These are phyloP conservation scores for Colletotrichum sp. DNA, from an alignment of 2,329 filamentous ascomycete genomes.

Conservation along the genomic window DNA sequence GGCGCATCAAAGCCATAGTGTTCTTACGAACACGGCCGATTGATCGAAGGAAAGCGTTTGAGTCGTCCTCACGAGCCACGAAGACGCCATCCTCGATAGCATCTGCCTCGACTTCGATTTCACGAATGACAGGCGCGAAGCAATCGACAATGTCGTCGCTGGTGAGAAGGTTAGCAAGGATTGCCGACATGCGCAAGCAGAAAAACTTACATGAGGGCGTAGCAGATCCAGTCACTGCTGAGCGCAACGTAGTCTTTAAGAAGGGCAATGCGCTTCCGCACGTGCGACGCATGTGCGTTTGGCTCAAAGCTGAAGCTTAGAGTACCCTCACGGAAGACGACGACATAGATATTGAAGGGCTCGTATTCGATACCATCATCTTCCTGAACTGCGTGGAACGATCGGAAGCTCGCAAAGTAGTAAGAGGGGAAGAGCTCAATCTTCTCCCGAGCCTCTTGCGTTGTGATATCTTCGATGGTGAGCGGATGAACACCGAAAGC, in stretches of 20 bases:
- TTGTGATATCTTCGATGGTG: constrained; percentile 95
- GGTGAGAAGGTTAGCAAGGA: constrained; percentile 27
- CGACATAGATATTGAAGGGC: constrained; percentile 94
- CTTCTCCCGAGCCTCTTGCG: constrained; percentile 95
- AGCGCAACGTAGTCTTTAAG: constrained; percentile 94
- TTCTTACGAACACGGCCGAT: constrained; percentile 94
- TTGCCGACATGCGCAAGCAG: not conserved
- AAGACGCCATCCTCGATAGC: constrained; percentile 96
- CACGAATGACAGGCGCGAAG: constrained; percentile 87
- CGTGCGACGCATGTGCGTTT: constrained; percentile 86
- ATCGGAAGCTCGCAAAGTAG: constrained; percentile 97
- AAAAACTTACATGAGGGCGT: constrained; percentile 83
- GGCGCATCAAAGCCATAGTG: constrained; percentile 89
- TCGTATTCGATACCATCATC: constrained; percentile 85
- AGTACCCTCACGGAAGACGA: constrained; percentile 95
- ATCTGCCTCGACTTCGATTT: constrained; percentile 88
- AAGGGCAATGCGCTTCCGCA: constrained; percentile 88
- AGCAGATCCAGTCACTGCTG: constrained; percentile 98
- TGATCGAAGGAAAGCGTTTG: constrained; percentile 81
- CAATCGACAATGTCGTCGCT: constrained; percentile 97
- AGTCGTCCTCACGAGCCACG: constrained; percentile 88
- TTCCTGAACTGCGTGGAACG: constrained; percentile 82
- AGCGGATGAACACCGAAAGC: constrained; percentile 95
- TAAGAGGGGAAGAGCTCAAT: constrained; percentile 97
- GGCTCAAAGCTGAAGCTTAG: constrained; percentile 92